Base-by-base conservation (phyloP, 2,329 filamentous ascomycete genomes). In the Calonectria montana region DNA sequence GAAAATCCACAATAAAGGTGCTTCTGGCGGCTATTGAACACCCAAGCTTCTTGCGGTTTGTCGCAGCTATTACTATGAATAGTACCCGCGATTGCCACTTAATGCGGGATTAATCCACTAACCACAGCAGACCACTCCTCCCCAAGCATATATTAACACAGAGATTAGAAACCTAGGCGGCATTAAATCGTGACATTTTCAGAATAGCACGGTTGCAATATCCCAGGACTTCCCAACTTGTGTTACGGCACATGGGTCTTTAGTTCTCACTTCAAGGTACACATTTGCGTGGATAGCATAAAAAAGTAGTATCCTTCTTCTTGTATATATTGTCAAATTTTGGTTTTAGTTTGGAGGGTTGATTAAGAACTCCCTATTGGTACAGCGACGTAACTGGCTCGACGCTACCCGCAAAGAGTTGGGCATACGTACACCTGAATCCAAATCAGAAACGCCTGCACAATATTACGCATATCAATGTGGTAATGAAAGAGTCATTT, bases 71-170 rank as follows among this genome's bases (percentile, higher is more conserved):
- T 27, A 39, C 53, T 59, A 59, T 59, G 21, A 59, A 59, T 39
- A 39, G 53, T 39, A 59, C 35, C 29, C 53, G 53, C 53, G 53
- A 39, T 59, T 39, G 29, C 53, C 53, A 59, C 53, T 59, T 25
- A 9, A 59, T 59, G 53, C 53, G 53, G n/a, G 18, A 59, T 59
- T 59, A 59, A 59, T 59, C 53, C 53, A 59, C 53, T 39, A 39
- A 39, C 21, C 53, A 59, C n/a, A 13, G 3, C 37, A n/a, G 18
- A 18, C 31, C 9, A 25, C 25, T 2, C 2, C 13, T 23, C 53
- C 9, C 9, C n/a, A 18, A 13, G 23, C 31, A 39, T 5, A 59
- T 35, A 37, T 59, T 59, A 18, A 39, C 29, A 23, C 21, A 59
- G 15, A 59, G 39, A 59, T 39, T 25, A 35, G 53, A 39, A n/a